A percentile compares a stretch with the other conserved stretches of the same genome.
These are phyloP conservation scores for Apiospora pterosperma DNA, from an alignment of 2,329 filamentous ascomycete genomes.

Conservation along the genomic window DNA sequence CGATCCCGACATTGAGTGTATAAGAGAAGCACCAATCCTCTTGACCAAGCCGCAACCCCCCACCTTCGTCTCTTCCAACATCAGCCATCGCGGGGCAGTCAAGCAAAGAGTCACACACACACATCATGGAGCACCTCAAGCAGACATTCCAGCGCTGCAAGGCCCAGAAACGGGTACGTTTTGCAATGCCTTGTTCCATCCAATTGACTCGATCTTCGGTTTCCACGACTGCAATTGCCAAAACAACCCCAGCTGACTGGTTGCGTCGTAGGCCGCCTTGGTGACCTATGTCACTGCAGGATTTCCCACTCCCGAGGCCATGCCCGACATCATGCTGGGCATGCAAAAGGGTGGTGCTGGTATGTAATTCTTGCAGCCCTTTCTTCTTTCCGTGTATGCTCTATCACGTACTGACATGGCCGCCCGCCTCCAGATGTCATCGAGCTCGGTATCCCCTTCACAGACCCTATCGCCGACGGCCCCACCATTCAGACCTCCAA, in stretches of 20 bases:
- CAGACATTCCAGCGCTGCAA: conserved; percentile 59
- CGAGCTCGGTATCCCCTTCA: conserved; percentile 94
- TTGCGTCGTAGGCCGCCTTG: conserved; percentile 63
- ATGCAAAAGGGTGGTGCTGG: conserved; percentile 92
- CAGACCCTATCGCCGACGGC: conserved; percentile 95
- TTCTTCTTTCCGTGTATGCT: neutral
- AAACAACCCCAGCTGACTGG: conserved; percentile 10
- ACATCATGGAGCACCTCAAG: conserved; percentile 35
- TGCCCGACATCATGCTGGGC: conserved; percentile 77
- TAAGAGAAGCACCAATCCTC: neutral
- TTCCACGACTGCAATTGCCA: conserved; percentile 5
- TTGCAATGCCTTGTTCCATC: neutral
- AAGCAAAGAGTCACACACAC: neutral
- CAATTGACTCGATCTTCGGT: neutral
- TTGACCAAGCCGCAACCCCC: neutral
- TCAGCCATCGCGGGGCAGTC: neutral
- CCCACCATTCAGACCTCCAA: conserved; percentile 96
- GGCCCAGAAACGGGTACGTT: conserved; percentile 53
- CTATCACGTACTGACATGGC: conserved; percentile 12
- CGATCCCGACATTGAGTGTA: neutral
- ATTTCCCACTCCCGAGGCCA: conserved; percentile 78
- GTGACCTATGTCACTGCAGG: conserved; percentile 97
- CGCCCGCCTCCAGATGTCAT: conserved; percentile 68
- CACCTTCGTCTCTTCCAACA: neutral
- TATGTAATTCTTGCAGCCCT: conserved; percentile 39